Percentiles rank a stretch among this genome's conserved stretches.
These are phyloP conservation scores for Cytospora leucostoma DNA, from an alignment of 2,329 filamentous ascomycete genomes.

Conservation along the genomic window DNA sequence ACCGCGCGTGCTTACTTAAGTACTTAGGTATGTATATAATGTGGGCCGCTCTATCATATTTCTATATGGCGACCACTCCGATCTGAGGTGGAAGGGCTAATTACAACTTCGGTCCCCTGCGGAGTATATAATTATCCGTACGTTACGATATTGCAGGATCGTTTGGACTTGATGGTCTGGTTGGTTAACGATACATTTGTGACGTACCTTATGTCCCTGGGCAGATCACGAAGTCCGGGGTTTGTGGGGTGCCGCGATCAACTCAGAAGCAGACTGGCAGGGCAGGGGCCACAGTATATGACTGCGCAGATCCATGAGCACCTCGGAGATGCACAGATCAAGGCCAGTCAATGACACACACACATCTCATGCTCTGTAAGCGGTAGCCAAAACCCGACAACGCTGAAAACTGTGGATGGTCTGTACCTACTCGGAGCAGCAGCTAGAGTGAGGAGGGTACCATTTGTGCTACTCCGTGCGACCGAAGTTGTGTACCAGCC, in stretches of 20 bases:
- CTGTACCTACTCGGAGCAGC: neutral
- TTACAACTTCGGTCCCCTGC: neutral
- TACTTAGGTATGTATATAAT: too few relatives aligned
- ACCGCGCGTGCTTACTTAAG: too few relatives aligned
- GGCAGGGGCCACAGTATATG: neutral
- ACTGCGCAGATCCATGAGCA: neutral
- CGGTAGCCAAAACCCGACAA: neutral
- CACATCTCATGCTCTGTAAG: neutral
- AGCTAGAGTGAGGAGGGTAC: neutral
- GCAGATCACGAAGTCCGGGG: constrained; percentile 13
- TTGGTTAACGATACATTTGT: neutral
- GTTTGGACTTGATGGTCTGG: neutral
- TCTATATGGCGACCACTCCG: too few relatives aligned
- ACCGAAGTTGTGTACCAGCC: neutral
- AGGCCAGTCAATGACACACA: neutral
- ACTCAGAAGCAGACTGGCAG: neutral
- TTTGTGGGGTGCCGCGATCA: constrained; percentile 9
- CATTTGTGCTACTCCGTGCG: neutral
- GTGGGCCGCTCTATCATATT: too few relatives aligned
- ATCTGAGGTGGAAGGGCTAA: too few relatives aligned
- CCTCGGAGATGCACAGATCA: neutral
- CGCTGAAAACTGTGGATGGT: neutral
- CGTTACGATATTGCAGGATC: neutral
- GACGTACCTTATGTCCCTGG: neutral
- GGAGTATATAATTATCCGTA: neutral